A percentile compares a stretch with the other conserved stretches of the same genome.
phyloP scores from a whole-genome alignment of 805 yeast species.

The Osmozyma mogii region DNA sequence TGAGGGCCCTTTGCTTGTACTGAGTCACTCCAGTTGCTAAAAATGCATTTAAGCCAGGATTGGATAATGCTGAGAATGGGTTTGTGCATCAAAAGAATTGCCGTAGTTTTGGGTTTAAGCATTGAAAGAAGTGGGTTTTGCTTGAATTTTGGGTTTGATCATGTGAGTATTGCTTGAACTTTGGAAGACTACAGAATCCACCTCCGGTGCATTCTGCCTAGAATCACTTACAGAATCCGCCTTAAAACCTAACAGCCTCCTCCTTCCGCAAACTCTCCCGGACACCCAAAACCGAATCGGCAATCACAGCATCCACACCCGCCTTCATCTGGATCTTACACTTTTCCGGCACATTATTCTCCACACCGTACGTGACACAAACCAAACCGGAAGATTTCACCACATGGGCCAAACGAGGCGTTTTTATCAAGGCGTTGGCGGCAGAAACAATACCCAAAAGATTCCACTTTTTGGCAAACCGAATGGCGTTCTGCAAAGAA shows the following conservation, averaged over 20 bases:
- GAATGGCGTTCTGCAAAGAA: constrained; percentile 81
- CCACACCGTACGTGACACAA: constrained; percentile 84
- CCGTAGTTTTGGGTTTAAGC: no score
- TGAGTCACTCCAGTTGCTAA: no score
- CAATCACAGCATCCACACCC: constrained; percentile 98
- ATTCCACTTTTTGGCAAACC: constrained; percentile 89
- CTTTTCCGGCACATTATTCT: constrained; percentile 77
- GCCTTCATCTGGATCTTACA: constrained; percentile 83
- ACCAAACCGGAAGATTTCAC: constrained; percentile 87
- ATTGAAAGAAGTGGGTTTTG: no score
- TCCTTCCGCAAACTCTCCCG: constrained; percentile 58
- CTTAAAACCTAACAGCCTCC: constrained; percentile 4
- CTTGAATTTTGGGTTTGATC: no score
- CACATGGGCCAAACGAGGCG: constrained; percentile 86
- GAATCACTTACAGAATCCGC: no score
- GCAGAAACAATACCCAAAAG: constrained; percentile 87
- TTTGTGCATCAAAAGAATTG: no score
- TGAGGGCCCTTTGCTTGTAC: no score
- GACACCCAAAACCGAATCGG: constrained; percentile 90
- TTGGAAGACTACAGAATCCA: no score
- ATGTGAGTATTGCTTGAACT: no score
- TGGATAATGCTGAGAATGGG: no score
- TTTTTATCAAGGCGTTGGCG: constrained; percentile 74
- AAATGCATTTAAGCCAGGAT: no score
- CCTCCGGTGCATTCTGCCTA: no score